Evolutionary conservation across 1,284 basidiomycete genomes (phyloP).

Genomic region (Hypsizygus ulmarius): DNA sequence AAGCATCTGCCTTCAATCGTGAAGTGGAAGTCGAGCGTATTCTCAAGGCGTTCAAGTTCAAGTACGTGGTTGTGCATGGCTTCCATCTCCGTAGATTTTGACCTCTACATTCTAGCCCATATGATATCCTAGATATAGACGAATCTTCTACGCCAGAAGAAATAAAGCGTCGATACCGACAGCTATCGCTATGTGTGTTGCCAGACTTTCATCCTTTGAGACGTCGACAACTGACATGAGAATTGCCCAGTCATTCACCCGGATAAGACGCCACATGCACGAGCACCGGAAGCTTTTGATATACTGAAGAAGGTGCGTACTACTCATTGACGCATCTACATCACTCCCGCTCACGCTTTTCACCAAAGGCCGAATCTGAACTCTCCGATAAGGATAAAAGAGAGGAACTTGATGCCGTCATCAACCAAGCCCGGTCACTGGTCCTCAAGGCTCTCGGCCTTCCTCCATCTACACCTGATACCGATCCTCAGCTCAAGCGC

Average conservation of each 20-base stretch:
- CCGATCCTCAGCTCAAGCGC: conserved; percentile 53
- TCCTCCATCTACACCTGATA: conserved; percentile 52
- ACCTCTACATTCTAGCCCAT: conserved; percentile 49
- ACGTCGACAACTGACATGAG: background rate
- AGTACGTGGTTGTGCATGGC: conserved; percentile 44
- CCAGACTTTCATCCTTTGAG: background rate
- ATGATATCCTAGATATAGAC: conserved; percentile 73
- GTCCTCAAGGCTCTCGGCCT: conserved; percentile 61
- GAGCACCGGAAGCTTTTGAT: conserved; percentile 82
- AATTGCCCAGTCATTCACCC: conserved; percentile 72
- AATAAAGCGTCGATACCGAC: conserved; percentile 78
- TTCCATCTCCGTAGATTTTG: background rate
- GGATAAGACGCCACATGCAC: conserved; percentile 76
- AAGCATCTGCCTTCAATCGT: conserved; percentile 79
- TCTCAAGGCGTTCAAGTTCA: conserved; percentile 80
- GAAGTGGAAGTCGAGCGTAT: conserved; percentile 85
- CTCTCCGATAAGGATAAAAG: conserved; percentile 72
- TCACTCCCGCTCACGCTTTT: conserved; percentile 1
- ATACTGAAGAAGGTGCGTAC: conserved; percentile 74
- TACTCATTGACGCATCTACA: background rate
- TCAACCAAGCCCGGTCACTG: conserved; percentile 63
- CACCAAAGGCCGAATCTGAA: conserved; percentile 70
- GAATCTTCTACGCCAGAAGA: conserved; percentile 63
- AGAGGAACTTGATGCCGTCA: conserved; percentile 74
- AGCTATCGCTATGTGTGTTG: conserved; percentile 74